Evolutionary conservation across 352 stramenopile genomes (phyloP), one percentile per base, ranked within the genome.

Genomic region (Blastocystis sp.): DNA sequence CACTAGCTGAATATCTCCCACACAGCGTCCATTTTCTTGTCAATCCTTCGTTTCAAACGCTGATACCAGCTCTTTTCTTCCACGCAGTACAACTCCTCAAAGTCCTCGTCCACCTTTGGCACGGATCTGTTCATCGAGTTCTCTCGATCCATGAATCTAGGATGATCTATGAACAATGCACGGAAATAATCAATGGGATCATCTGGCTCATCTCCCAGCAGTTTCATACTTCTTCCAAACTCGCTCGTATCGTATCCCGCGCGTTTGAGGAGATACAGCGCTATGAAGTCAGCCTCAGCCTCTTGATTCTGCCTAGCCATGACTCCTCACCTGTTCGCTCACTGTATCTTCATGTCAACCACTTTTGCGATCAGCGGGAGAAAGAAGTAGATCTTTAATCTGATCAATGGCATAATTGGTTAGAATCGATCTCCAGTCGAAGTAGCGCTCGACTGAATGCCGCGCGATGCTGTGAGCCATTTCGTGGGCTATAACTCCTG

Each of bases 401-500:
- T 34, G 28, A 34, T 34, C 28, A 34, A 34, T 34, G 28, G 28
- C 28, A 34, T 34, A 34, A 34, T 34, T 34, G 28, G 28, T 34
- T 34, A 34, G 28, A 34, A 34, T 34, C 28, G 28, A 34, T 34
- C 28, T 34, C 28, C 28, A 34, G 28, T 34, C 28, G 28, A 34
- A 34, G 28, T 34, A 34, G 28, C 28, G 14, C 66, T 76, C 21
- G 1, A 9, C 3, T n/a, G 23, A 56, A 2, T 76, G n/a, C 14
- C 66, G 9, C 28, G 66, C 66, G 9, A 76, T 40, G n/a, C 34
- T 59, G 48, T 76, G 66, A 14, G 66, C 21, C 38, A 76, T 28
- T 28, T 76, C 66, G 48, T 76, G 64, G 17, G 64, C 64, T n/a
- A 71, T 38, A 4, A 71, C 64, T 40, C 64, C 64, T 14, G 64